Evolutionary conservation across 805 yeast genomes (phyloP), one percentile per base, ranked within the genome.

Genomic region (Candida sanyiensis): DNA sequence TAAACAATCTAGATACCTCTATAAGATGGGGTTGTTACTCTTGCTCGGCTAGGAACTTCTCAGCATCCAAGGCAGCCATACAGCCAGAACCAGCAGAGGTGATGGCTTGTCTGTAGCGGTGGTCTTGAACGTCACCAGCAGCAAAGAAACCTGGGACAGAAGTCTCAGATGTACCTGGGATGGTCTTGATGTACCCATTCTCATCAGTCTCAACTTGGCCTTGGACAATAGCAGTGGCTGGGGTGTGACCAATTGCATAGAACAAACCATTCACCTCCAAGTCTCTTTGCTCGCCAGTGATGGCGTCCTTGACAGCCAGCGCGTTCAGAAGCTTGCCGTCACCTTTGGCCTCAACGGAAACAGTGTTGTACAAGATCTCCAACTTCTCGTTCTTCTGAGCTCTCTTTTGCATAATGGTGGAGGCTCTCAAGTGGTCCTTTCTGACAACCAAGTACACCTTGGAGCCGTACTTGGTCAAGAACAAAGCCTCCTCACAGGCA

Each of bases 71-170:
- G 44, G 95, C 98, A 56, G 98, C 98, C 97, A 89, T 90, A 74
- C 98, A 93, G 48, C 98, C 98, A 47, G 96, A 75, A 59, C 98
- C 98, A n/a, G 98, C 98, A 62, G 97, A 88, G 29, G 98, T 93
- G 59, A 93, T 87, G 43, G 98, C 98, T 72, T 93, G 98, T 79
- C 98, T 86, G 68, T 90, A 93, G 62, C 76, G 77, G 64, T 86
- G 82, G 67, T 93, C 98, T 68, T 93, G 98, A 42, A 93, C 98
- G 60, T 93, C 98, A 67, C 98, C 98, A 44, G 98, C 98, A 44
- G 98, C 98, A 53, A 83, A 93, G 46, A 93, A 85, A 61, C 97
- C 97, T 57, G 75, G 76, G 43, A 90, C 75, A 11, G 94, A 79
- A 34, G 98, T 93, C 53, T 70, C 65, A 13, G 97, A 69, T 16